Evolutionary conservation across 2,329 filamentous ascomycete species (phyloP).

Genomic region (Colletotrichum sp.): DNA sequence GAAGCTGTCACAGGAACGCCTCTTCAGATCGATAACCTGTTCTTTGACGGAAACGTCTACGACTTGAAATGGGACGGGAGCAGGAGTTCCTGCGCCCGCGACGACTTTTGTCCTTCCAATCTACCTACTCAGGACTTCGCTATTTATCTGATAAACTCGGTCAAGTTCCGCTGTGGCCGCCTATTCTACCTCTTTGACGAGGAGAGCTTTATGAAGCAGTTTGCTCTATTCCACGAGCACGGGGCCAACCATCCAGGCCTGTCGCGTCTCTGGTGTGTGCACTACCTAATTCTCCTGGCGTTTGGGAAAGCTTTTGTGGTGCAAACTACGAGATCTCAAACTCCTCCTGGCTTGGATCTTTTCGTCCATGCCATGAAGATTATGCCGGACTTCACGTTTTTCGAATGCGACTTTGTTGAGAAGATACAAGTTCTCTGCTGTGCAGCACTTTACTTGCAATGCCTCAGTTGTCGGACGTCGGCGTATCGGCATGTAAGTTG

Average conservation of each 20-base stretch:
- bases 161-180: slow-evolving; percentile 60
- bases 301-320: neutral
- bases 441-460: neutral
- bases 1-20: neutral
- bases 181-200: slow-evolving; percentile 61
- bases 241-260: neutral
- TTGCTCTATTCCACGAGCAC: neutral
- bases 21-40: neutral
- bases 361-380: neutral
- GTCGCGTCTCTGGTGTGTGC: neutral
- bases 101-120: neutral
- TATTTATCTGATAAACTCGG: slow-evolving; percentile 57
- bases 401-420: neutral
- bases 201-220: slow-evolving; percentile 46
- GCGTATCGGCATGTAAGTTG: neutral
- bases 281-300: neutral
- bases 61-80: neutral
- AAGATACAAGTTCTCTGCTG: neutral
- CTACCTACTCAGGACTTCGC: slow-evolving; percentile 27
- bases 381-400: neutral
- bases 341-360: neutral
- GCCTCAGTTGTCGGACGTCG: neutral
- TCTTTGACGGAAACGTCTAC: neutral
- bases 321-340: neutral
- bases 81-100: neutral